Evolutionary conservation across 495 filamentous ascomycete species (phyloP), one percentile per base, ranked within the genome.

Genomic region (Penicillium cosmopolitanum): DNA sequence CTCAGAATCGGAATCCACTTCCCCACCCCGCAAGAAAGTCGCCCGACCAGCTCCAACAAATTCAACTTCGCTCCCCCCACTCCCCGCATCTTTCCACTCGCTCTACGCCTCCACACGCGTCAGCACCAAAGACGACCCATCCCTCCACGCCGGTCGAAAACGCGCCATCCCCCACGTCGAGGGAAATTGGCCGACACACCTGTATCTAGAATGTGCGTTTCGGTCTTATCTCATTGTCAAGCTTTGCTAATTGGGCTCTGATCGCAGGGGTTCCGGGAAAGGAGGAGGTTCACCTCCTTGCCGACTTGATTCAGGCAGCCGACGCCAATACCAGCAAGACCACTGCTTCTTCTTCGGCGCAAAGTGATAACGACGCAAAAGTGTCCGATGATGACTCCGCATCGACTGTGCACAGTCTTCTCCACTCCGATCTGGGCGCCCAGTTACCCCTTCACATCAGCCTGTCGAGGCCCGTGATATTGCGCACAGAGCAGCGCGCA

Each of bases 131-230:
- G 95, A 98, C 73, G 88, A 96, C 62, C 93, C 95, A 0, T 76
- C 77, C 55, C 80, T 98, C 33, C 95, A 98, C 73, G 88, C 87
- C 31, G 95, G 95, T 31, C 85, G 93, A 43, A 89, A 87, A 67
- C 82, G 95, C 23, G 83, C 84, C 43, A 89, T 85, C 43, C 93
- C 95, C 3, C 95, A 98, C 73, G 77, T 94, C 12, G 84, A 89
- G 52, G 95, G 95, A 21, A 90, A 90, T 75, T 98, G 95, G 95
- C 90, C 95, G 2, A 92, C 87, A 16, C 93, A 97, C 72, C 65
- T 97, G 19, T 98, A 96, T 72, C 79, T 98, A 55, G 94, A 98
- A 79, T 98, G 94, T 94, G 81, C 70, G 86, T 76, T n/a, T 19
- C 42, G 15, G 55, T 53, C 18, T 51, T 61, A 18, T 54, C 53